phyloP scores from a whole-genome alignment of 768 basidiomycete species.

The Auricularia sp. region DNA sequence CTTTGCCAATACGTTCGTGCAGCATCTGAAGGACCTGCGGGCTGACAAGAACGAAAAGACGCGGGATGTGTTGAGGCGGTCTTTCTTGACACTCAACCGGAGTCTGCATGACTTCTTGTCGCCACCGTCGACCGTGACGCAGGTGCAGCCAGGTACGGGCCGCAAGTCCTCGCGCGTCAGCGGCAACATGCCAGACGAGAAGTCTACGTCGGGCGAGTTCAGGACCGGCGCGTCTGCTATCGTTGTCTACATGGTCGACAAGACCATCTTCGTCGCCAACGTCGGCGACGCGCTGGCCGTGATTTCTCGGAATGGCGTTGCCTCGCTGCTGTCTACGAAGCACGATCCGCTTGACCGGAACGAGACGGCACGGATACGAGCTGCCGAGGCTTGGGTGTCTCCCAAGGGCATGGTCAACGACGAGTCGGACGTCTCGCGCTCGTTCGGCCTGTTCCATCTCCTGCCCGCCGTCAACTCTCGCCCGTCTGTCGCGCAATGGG shows the following conservation, averaged over 20 bases:
- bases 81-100: conserved; percentile 83
- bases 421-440: conserved; percentile 81
- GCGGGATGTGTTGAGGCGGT: conserved; percentile 69
- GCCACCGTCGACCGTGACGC: conserved; percentile 9
- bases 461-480: conserved; percentile 84
- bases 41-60: conserved; percentile 39
- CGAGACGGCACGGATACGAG: conserved; percentile 80
- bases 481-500: conserved; percentile 62
- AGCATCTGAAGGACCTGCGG: conserved; percentile 44
- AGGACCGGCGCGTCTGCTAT: conserved; percentile 75
- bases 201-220: conserved; percentile 38
- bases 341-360: conserved; percentile 84
- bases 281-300: conserved; percentile 83
- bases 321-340: conserved; percentile 59
- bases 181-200: conserved; percentile 14
- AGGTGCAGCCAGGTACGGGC: conserved; percentile 15
- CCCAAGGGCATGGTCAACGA: conserved; percentile 86
- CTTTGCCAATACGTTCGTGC: conserved; percentile 53
- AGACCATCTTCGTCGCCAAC: conserved; percentile 82
- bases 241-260: conserved; percentile 72
- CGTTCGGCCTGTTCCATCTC: conserved; percentile 87
- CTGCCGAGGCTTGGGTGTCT: conserved; percentile 91
- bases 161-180: conserved; percentile 46
- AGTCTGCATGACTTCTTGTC: conserved; percentile 52
- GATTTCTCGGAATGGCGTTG: conserved; percentile 64